Evolutionary conservation across 2,329 filamentous ascomycete genomes (phyloP).

Genomic region (Aspergillus bombycis): DNA sequence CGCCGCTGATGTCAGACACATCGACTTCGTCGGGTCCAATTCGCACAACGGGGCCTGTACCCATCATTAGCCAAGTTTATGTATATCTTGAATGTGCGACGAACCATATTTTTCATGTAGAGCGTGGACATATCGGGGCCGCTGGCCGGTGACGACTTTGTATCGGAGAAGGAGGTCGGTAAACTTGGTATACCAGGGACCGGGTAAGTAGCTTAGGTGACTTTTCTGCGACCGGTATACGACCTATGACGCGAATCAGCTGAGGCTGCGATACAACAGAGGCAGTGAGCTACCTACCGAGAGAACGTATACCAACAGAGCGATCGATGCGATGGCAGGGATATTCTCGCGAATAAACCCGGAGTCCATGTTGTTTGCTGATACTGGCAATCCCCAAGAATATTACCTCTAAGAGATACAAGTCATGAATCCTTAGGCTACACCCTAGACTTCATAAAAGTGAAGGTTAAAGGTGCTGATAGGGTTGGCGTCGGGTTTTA

Average conservation of each 20-base stretch:
- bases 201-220: slow-evolving; percentile 8
- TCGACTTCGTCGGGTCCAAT: slow-evolving; percentile 29
- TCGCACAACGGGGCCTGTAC: slow-evolving; percentile 36
- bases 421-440: neutral
- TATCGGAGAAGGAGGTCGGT: slow-evolving; percentile 13
- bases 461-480: neutral
- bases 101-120: slow-evolving; percentile 21
- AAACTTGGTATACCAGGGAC: slow-evolving; percentile 15
- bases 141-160: slow-evolving; percentile 12
- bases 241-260: neutral
- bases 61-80: neutral
- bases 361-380: neutral
- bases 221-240: neutral
- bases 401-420: neutral
- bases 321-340: neutral
- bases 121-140: slow-evolving; percentile 19
- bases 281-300: neutral
- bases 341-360: slow-evolving; percentile 3
- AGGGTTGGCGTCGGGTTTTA: neutral
- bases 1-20: slow-evolving; percentile 42
- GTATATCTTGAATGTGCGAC: neutral
- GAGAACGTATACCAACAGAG: neutral
- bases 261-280: no score
- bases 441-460: neutral
- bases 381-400: neutral